Evolutionary conservation across 306 rosid genomes (phyloP), one percentile per base, ranked within the genome.

Genomic region (Lathyrus sativus): DNA sequence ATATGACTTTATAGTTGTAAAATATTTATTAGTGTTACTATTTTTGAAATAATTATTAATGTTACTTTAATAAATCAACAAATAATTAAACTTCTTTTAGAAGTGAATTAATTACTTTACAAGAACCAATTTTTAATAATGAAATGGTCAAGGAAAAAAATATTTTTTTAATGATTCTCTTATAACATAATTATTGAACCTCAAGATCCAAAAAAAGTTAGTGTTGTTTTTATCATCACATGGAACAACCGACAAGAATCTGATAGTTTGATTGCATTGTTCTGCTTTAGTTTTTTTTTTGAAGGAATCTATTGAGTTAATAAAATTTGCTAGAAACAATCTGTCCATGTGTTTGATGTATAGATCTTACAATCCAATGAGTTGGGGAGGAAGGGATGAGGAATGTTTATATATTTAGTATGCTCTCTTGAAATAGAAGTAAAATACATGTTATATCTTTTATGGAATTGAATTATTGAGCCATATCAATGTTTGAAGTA

Each of bases 211-310:
- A 42, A 70, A 81, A 81, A 67, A 67, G 76, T 73, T 41, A 81
- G 70, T 70, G 56, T 18, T 48, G 70, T 78, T 71, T 67, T 59
- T 70, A 78, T 42, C 41, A 76, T 55, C 85, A 85, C 87, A 84
- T 84, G 87, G 83, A 73, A 73, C 72, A 74, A 63, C 81, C 74
- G 81, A 78, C 87, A 84, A 80, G 79, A 78, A 88, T 82, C 86
- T 53, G 54, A 73, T 43, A 39, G 39, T 72, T 63, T 78, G 82
- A 85, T 81, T 72, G 77, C 83, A 56, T 37, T 82, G 78, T 68
- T 75, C 59, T 12, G 3, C 38, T 76, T 68, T 42, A 73, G 82
- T 69, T 72, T 18, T 22, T 62, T 62, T 6, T 6, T 35, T 35
- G 45, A 61, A 67, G 69, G 51, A 64, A 62, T 56, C 49, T 73